Evolutionary conservation across 495 filamentous ascomycete genomes (phyloP).

Genomic region (Podospora didyma): DNA sequence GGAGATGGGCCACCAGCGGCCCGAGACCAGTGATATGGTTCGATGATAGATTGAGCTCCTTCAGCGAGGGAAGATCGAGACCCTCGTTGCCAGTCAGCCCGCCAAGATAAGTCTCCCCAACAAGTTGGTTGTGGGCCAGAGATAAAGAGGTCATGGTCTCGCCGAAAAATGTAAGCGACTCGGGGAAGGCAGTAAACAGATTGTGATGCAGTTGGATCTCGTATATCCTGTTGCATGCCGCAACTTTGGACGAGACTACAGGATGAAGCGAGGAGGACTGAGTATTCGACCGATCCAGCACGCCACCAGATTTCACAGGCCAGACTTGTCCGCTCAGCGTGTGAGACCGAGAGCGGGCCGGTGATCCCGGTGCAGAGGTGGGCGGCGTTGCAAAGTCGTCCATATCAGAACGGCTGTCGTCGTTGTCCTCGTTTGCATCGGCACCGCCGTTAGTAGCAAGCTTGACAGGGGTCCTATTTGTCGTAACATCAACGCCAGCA

Average conservation of each 20-base stretch:
- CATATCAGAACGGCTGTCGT: constrained; percentile 58
- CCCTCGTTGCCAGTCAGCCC: constrained; percentile 36
- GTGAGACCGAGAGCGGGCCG: constrained; percentile 38
- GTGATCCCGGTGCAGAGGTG: constrained; percentile 45
- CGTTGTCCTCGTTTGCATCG: constrained; percentile 27
- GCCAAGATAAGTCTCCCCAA: constrained; percentile 51
- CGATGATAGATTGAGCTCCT: constrained; percentile 65
- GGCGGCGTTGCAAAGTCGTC: constrained; percentile 60
- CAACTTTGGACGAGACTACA: constrained; percentile 46
- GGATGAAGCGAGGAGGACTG: constrained; percentile 53
- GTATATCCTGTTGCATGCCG: constrained; percentile 41
- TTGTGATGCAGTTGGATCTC: constrained; percentile 73
- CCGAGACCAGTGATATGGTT: constrained; percentile 65
- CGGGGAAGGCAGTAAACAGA: constrained; percentile 63
- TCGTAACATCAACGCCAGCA: background rate
- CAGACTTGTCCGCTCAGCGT: constrained; percentile 44
- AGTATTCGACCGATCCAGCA: constrained; percentile 69
- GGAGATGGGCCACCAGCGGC: constrained; percentile 57
- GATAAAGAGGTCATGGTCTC: constrained; percentile 69
- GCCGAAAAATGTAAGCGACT: constrained; percentile 61
- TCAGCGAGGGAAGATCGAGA: constrained; percentile 67
- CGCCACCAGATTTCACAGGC: constrained; percentile 64
- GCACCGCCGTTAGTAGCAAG: background rate
- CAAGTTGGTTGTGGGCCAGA: constrained; percentile 73
- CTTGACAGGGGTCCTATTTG: background rate